A percentile compares a stretch with the other conserved stretches of the same genome.
Evolutionary conservation across 2,329 filamentous ascomycete genomes (phyloP).

Genomic region (Microdochium trichocladiopsis): DNA sequence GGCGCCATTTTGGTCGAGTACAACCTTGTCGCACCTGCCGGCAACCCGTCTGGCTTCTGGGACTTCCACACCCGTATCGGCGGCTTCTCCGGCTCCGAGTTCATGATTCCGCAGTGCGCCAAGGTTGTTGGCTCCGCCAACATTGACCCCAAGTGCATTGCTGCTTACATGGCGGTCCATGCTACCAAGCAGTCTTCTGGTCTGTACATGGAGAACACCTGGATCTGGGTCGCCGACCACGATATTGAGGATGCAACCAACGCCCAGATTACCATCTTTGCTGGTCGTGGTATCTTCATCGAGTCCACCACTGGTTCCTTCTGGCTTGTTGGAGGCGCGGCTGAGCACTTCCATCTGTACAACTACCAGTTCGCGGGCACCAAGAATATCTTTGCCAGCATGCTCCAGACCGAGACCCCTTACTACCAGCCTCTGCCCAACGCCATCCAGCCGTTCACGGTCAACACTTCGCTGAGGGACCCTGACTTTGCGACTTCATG

Average conservation of each 20-base stretch:
- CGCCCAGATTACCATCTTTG: slow-evolving; percentile 43
- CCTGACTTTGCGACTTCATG: slow-evolving; percentile 40
- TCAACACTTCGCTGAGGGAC: slow-evolving; percentile 29
- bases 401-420: slow-evolving; percentile 60
- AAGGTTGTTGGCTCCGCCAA: slow-evolving; percentile 35
- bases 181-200: slow-evolving; percentile 21
- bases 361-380: slow-evolving; percentile 56
- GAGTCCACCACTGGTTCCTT: slow-evolving; percentile 29
- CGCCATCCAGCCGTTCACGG: slow-evolving; percentile 43
- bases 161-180: slow-evolving; percentile 30
- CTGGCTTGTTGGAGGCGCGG: slow-evolving; percentile 53
- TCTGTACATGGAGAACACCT: slow-evolving; percentile 35
- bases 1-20: slow-evolving; percentile 69
- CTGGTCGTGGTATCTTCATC: slow-evolving; percentile 40
- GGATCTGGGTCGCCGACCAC: slow-evolving; percentile 42
- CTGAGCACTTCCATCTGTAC: slow-evolving; percentile 55
- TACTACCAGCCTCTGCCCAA: slow-evolving; percentile 55
- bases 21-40: slow-evolving; percentile 49
- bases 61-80: slow-evolving; percentile 71
- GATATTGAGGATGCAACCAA: slow-evolving; percentile 43
- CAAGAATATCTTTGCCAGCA: slow-evolving; percentile 49
- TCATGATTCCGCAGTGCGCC: slow-evolving; percentile 60
- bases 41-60: slow-evolving; percentile 53
- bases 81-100: slow-evolving; percentile 60
- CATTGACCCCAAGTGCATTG: slow-evolving; percentile 24